Conservation (phyloP, 169 alveolate species). For the Babesia microti region DNA sequence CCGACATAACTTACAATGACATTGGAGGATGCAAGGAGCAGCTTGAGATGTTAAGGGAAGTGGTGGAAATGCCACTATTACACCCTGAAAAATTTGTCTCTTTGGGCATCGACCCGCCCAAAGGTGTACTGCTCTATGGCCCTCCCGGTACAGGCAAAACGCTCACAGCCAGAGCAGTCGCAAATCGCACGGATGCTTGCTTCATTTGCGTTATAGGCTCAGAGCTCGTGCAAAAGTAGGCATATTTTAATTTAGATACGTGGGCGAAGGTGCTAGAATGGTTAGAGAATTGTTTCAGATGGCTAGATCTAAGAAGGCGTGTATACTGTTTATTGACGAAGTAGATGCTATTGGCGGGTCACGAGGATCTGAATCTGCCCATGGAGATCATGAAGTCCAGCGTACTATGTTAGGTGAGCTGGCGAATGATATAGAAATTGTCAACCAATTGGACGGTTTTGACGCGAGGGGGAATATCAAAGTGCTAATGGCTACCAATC, state of each 20-base stretch:
- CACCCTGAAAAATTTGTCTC: constrained; percentile 95
- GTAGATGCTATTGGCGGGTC: constrained; percentile 91
- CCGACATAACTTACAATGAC: constrained; percentile 99
- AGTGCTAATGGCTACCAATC: constrained; percentile 96
- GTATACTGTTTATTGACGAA: constrained; percentile 97
- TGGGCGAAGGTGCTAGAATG: constrained; percentile 99
- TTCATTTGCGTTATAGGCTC: constrained; percentile 98
- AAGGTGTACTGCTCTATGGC: constrained; percentile 96
- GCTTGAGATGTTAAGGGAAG: constrained; percentile 91
- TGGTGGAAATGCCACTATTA: constrained; percentile 96
- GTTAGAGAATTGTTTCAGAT: constrained; percentile 93
- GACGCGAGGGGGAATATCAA: constrained; percentile 95
- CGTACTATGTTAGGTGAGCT: constrained; percentile 62
- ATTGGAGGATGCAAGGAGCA: constrained; percentile 98
- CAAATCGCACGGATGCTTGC: constrained; percentile 97
- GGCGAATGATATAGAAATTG: constrained; percentile 80
- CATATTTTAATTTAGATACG: constrained; percentile 63
- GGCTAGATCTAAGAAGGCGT: constrained; percentile 96
- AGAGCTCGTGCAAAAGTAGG: constrained; percentile 93
- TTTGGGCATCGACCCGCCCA: constrained; percentile 99
- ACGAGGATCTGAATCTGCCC: constrained; percentile 77
- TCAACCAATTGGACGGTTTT: constrained; percentile 98
- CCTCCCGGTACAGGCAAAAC: constrained; percentile 96
- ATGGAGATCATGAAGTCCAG: constrained; percentile 91
- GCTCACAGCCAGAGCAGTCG: constrained; percentile 98